Conservation (phyloP, 202 grass and related monocot species). For the Musa balbisiana region DNA sequence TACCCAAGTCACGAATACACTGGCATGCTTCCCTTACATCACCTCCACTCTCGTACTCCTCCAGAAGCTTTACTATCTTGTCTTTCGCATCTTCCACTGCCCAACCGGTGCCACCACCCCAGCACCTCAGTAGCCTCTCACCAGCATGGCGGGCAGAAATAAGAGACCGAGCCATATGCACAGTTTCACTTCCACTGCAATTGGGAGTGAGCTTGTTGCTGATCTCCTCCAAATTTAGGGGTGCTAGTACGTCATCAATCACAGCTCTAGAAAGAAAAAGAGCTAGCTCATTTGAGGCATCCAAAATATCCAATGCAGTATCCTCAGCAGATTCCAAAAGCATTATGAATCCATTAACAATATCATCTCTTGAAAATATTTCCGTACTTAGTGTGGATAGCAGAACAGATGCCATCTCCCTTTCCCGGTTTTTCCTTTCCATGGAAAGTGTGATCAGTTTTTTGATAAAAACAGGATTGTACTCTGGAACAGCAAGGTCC, state of each 20-base stretch:
- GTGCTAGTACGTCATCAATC: constrained; percentile 76
- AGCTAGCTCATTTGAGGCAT: constrained; percentile 85
- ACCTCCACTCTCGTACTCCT: constrained; percentile 71
- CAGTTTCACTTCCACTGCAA: constrained; percentile 61
- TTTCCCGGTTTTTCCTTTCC: constrained; percentile 90
- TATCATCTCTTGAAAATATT: constrained; percentile 67
- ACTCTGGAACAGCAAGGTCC: constrained; percentile 71
- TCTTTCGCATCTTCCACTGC: constrained; percentile 92
- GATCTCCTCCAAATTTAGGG: constrained; percentile 81
- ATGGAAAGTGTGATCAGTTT: constrained; percentile 82
- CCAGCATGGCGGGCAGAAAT: constrained; percentile 76
- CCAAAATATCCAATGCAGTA: constrained; percentile 70
- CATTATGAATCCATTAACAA: constrained; percentile 87
- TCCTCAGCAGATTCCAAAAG: constrained; percentile 85
- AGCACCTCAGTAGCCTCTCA: constrained; percentile 89
- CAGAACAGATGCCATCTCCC: constrained; percentile 89
- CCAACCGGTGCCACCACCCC: constrained; percentile 92
- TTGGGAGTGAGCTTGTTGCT: constrained; percentile 50
- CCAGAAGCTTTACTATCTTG: constrained; percentile 80
- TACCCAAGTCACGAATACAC: constrained; percentile 81
- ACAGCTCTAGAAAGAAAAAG: constrained; percentile 88
- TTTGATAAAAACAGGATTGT: constrained; percentile 83
- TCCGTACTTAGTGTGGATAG: constrained; percentile 91
- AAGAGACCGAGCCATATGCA: constrained; percentile 57
- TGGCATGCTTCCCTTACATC: constrained; percentile 75